These are phyloP conservation scores for Aspergillus homomorphus DNA, from an alignment of 495 filamentous ascomycete species.

Conservation along the genomic window DNA sequence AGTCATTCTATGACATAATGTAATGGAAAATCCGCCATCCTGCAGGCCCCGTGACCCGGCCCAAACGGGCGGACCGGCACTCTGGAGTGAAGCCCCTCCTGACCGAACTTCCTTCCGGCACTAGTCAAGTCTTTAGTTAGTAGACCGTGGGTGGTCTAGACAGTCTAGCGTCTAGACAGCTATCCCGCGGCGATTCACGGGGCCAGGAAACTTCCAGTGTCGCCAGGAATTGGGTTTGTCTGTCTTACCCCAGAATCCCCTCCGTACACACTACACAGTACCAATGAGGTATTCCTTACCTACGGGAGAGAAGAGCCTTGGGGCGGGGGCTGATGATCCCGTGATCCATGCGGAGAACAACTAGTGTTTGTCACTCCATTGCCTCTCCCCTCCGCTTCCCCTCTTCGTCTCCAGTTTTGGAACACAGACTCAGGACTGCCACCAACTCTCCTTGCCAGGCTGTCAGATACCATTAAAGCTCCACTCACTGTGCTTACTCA, in stretches of 20 bases:
- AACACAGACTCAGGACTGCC: too few species aligned
- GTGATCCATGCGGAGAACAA: not conserved
- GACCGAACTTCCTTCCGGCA: not conserved
- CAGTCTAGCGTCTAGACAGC: too few species aligned
- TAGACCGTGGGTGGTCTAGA: not conserved
- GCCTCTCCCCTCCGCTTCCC: not conserved
- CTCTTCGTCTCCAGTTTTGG: not conserved
- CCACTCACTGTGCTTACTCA: too few species aligned
- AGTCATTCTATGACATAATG: constrained; percentile 35
- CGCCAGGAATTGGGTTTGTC: not conserved
- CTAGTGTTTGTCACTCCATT: too few species aligned
- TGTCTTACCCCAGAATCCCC: not conserved
- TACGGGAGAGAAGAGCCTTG: not conserved
- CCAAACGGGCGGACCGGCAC: constrained; percentile 28
- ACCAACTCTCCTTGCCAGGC: too few species aligned
- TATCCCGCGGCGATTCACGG: too few species aligned
- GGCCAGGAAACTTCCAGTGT: too few species aligned
- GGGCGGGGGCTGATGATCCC: not conserved
- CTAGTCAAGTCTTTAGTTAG: not conserved
- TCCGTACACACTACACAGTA: too few species aligned
- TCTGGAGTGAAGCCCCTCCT: not conserved
- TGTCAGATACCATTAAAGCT: too few species aligned
- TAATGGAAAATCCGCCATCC: constrained; percentile 20
- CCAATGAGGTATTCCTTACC: not conserved
- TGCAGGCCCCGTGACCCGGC: constrained; percentile 21